Evolutionary conservation across 1,139 yeast genomes (phyloP).

Genomic region (Nematodospora anomalae): DNA sequence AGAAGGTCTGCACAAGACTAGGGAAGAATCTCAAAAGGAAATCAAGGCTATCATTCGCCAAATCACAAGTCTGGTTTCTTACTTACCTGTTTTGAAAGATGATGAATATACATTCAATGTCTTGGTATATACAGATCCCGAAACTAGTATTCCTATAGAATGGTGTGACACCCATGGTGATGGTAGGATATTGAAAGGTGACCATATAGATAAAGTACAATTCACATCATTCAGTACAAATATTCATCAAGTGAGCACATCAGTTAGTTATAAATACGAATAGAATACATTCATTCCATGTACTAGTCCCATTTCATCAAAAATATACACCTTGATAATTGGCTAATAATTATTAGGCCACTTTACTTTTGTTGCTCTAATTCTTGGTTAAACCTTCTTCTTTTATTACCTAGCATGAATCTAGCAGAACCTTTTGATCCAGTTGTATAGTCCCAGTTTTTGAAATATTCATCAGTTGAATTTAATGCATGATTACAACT

Average conservation of each 20-base stretch:
- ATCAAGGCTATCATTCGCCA: conserved; percentile 86
- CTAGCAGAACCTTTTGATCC: conserved; percentile 52
- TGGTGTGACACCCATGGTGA: conserved; percentile 79
- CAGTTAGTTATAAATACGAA: conserved; percentile 61
- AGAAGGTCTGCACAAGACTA: conserved; percentile 30
- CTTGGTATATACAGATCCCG: conserved; percentile 77
- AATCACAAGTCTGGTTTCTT: conserved; percentile 84
- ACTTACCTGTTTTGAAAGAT: conserved; percentile 70
- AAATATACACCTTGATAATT: too few species aligned
- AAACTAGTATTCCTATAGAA: conserved; percentile 63
- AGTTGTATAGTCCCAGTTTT: conserved; percentile 47
- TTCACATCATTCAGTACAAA: conserved; percentile 70
- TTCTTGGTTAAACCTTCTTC: conserved; percentile 41
- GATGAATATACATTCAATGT: conserved; percentile 81
- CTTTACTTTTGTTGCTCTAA: conserved; percentile 8
- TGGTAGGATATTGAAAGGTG: conserved; percentile 53
- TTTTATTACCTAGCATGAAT: conserved; percentile 54
- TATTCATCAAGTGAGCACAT: conserved; percentile 70
- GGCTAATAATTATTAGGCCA: too few species aligned
- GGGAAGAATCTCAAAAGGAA: conserved; percentile 62
- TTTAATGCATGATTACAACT: conserved; percentile 44
- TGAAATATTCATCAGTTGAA: conserved; percentile 47
- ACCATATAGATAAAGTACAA: conserved; percentile 63
- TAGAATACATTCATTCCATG: conserved; percentile 5
- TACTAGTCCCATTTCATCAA: conserved; percentile 1